Base-by-base conservation (phyloP, 2,329 filamentous ascomycete genomes). In the Ophiognomonia clavigignenti-juglandacearum region DNA sequence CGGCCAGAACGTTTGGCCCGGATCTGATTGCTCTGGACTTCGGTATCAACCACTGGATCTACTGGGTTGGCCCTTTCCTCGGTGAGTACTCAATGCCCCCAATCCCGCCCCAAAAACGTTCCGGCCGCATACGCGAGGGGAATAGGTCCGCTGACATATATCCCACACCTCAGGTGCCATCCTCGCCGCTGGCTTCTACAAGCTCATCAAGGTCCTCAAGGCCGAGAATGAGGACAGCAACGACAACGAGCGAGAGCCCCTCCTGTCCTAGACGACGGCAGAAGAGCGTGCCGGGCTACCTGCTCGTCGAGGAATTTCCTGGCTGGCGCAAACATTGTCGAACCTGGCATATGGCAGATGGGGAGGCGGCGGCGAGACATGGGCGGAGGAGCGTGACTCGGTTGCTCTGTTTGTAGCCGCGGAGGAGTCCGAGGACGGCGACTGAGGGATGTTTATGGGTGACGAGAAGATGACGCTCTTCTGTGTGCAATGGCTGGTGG, bases 21-120 rank as follows among this genome's bases (percentile, higher is more conserved):
- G 70, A 68, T 16, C 64, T 71, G 24, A 56, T 73, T 35, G 59
- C 58, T 1, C 57, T 62, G 4, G 52, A 47, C 3, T 73, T 74
- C 54, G 59, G 61, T 3, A 57, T 57, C 3, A 72, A 73, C 53
- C 67, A 72, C 43, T 75, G 72, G 72, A 74, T 75, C 52, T 75
- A 73, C 60, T 75, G 71, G 68, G 56, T 78, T 13, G 75, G 74
- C 0, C 75, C 76, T 2, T 60, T 69, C 6, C 57, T 74, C 45
- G 75, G 76, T 0, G 55, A 72, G 1, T 27, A 71, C 5, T 55
- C n/a, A 9, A 77, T 9, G 72, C 74, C 3, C 69, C 61, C 18
- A 8, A 16, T 29, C 18, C 8, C 10, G 8, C 16, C 18, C 34
- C 34, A 20, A 36, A 18, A 36, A 14, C 11, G n/a, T 8, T 18